Conservation (phyloP, 139 green algal species). For the Mychonastes homosphaera region DNA sequence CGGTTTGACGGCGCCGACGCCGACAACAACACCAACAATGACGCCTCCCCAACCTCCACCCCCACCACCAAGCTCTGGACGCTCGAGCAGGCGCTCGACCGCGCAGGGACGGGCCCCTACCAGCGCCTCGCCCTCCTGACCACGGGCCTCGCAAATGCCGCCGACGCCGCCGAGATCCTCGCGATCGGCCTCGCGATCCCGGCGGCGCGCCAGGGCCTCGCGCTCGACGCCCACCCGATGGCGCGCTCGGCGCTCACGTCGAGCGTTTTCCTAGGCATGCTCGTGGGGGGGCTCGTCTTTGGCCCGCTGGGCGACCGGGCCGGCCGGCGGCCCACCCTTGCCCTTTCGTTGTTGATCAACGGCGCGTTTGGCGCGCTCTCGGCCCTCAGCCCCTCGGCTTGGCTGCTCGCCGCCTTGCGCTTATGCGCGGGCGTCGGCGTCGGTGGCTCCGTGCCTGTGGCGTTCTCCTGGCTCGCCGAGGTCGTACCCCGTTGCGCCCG, state of each 20-base stretch:
- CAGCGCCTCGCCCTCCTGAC: constrained; percentile 23
- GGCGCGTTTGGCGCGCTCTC: constrained; percentile 26
- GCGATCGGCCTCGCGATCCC: constrained; percentile 28
- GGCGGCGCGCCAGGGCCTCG: constrained; percentile 20
- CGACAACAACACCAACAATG: no score
- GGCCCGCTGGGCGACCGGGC: constrained; percentile 25
- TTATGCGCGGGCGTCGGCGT: constrained; percentile 29
- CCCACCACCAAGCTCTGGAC: no score
- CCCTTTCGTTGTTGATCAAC: constrained; percentile 19
- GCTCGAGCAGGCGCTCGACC: no score
- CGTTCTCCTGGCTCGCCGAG: constrained; percentile 32
- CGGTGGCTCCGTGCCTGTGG: constrained; percentile 34
- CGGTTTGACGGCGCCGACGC: no score
- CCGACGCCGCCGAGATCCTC: constrained; percentile 39
- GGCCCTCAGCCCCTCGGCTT: constrained; percentile 11
- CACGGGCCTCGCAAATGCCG: constrained; percentile 34
- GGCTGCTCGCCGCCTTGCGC: constrained; percentile 15
- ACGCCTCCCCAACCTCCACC: no score
- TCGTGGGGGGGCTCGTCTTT: constrained; percentile 26
- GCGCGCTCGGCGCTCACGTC: constrained; percentile 17
- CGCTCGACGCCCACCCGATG: constrained; percentile 11
- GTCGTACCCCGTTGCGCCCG: constrained; percentile 16
- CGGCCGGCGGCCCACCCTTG: constrained; percentile 22
- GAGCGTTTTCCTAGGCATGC: constrained; percentile 28
- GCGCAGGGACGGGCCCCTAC: constrained; percentile 30